A percentile compares a stretch with the other conserved stretches of the same genome.
phyloP scores from a whole-genome alignment of 805 yeast species.

The Metschnikowia cerradonensis region DNA sequence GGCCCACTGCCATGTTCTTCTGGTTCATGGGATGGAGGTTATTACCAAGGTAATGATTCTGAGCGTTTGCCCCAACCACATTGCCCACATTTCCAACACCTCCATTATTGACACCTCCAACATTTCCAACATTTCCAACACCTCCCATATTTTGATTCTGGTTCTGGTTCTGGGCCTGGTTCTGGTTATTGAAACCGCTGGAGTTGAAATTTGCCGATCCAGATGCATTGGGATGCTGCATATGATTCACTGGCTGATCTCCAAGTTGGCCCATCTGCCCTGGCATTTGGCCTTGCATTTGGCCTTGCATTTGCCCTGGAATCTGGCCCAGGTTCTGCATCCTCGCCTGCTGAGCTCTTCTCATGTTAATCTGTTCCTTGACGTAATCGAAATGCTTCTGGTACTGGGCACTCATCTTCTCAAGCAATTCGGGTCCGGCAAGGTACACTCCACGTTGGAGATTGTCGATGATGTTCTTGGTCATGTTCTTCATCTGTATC shows the following conservation, averaged over 20 bases:
- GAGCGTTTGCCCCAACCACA: background rate
- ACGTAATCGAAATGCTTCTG: slow-evolving; percentile 73
- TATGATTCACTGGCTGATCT: background rate
- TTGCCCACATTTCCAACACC: too few relatives aligned
- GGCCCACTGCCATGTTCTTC: background rate
- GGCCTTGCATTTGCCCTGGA: slow-evolving; percentile 1
- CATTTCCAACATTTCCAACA: too few relatives aligned
- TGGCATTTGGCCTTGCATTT: background rate
- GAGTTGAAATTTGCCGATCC: background rate
- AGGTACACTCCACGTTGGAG: slow-evolving; percentile 60
- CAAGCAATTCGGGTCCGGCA: slow-evolving; percentile 70
- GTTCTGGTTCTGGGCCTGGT: background rate
- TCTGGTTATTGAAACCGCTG: too few relatives aligned
- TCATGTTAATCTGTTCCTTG: slow-evolving; percentile 50
- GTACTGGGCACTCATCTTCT: slow-evolving; percentile 66
- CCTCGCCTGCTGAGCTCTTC: slow-evolving; percentile 34
- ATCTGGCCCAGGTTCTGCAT: slow-evolving; percentile 8
- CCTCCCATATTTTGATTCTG: too few relatives aligned
- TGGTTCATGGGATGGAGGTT: background rate
- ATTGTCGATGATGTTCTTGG: slow-evolving; percentile 69
- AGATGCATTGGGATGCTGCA: background rate
- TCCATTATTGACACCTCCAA: too few relatives aligned
- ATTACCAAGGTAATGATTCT: background rate
- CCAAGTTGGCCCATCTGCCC: background rate
- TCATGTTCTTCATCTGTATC: slow-evolving; percentile 74